These are phyloP conservation scores for Pichia thaimueangensis DNA, from an alignment of 805 yeast genomes.

Conservation along the genomic window DNA sequence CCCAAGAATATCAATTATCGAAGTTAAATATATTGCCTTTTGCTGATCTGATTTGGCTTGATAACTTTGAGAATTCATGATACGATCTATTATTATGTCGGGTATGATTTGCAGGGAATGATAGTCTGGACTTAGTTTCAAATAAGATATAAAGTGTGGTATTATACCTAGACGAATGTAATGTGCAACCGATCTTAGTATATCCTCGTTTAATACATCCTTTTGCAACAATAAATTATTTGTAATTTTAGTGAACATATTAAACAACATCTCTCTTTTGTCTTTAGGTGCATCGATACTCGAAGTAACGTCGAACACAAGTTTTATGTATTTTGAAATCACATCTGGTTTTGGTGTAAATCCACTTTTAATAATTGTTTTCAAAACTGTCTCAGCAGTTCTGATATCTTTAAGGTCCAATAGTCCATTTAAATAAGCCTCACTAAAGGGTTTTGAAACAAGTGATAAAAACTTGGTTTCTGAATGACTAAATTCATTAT, in stretches of 20 bases:
- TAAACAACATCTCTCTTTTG: slow-evolving; percentile 21
- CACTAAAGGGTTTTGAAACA: slow-evolving; percentile 2
- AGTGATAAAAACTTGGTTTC: slow-evolving; percentile 5
- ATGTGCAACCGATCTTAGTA: slow-evolving; percentile 8
- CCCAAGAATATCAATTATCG: slow-evolving; percentile 16
- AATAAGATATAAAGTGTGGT: slow-evolving; percentile 19
- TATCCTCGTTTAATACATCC: slow-evolving; percentile 10
- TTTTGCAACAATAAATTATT: slow-evolving; percentile 10
- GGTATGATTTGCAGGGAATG: slow-evolving; percentile 2
- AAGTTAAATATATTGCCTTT: slow-evolving; percentile 18
- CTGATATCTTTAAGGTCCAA: slow-evolving; percentile 17
- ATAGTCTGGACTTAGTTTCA: slow-evolving; percentile 13
- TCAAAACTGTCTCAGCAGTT: slow-evolving; percentile 15
- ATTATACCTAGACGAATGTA: slow-evolving; percentile 19
- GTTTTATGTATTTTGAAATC: slow-evolving; percentile 14
- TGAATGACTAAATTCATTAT: slow-evolving; percentile 7
- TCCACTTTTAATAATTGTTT: slow-evolving; percentile 8
- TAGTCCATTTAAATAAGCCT: slow-evolving; percentile 13
- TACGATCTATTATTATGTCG: slow-evolving; percentile 6
- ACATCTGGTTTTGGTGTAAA: slow-evolving; percentile 14
- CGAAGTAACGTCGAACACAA: slow-evolving; percentile 13
- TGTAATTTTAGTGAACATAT: slow-evolving; percentile 18
- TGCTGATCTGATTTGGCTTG: slow-evolving; percentile 4
- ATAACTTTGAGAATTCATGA: slow-evolving; percentile 1
- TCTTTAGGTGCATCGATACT: slow-evolving; percentile 14